phyloP scores from a whole-genome alignment of 2,329 filamentous ascomycete genomes.

The Colletotrichum noveboracense region DNA sequence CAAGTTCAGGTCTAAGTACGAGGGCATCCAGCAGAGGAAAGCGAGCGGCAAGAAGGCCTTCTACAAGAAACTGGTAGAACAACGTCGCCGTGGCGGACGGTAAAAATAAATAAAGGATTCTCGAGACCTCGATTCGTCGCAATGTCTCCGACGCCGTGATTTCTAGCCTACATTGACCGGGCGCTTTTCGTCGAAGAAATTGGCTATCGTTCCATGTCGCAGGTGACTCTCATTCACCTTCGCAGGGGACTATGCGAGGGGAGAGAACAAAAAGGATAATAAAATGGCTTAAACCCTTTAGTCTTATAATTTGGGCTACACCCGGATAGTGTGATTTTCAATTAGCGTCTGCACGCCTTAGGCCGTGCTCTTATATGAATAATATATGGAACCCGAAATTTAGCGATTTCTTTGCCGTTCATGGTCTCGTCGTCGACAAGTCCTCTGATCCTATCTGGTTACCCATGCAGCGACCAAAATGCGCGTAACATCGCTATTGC shows the following conservation, averaged over 20 bases:
- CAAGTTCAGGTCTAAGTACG: constrained; percentile 88
- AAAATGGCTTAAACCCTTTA: not conserved
- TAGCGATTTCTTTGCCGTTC: not conserved
- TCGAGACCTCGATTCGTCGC: not conserved
- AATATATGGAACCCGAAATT: not conserved
- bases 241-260: too few species aligned
- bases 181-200: not conserved
- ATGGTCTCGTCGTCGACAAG: not conserved
- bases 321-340: not conserved
- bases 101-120: constrained; percentile 4
- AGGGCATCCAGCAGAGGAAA: constrained; percentile 82
- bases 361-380: not conserved
- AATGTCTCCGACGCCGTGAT: not conserved
- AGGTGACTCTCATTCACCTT: not conserved
- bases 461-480: not conserved
- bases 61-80: constrained; percentile 77
- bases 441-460: not conserved
- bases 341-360: not conserved
- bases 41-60: constrained; percentile 87
- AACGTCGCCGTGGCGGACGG: constrained; percentile 30
- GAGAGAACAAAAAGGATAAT: too few species aligned
- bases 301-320: not conserved
- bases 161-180: not conserved
- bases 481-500: constrained; percentile 7
- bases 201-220: not conserved